A percentile compares a stretch with the other conserved stretches of the same genome.
These are phyloP conservation scores for Leucocoprinus sp. DNA, from an alignment of 768 basidiomycete species.

Conservation along the genomic window DNA sequence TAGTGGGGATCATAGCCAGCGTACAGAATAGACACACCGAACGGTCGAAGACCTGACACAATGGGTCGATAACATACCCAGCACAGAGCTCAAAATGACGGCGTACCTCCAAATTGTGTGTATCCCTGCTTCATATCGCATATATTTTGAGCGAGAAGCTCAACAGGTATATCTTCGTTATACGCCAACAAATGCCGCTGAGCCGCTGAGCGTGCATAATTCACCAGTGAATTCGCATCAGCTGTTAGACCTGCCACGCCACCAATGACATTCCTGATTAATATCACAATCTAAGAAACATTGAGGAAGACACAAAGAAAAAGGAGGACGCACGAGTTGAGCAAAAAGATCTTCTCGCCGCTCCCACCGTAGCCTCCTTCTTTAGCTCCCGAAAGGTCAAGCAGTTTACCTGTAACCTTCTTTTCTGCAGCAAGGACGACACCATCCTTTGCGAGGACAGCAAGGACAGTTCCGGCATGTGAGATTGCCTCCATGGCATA, in stretches of 20 bases:
- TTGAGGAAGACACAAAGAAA: background rate
- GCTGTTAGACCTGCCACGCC: constrained; percentile 96
- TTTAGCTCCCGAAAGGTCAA: constrained; percentile 82
- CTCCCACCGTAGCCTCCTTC: constrained; percentile 91
- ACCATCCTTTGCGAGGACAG: constrained; percentile 83
- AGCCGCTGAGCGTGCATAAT: constrained; percentile 86
- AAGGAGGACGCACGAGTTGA: constrained; percentile 66
- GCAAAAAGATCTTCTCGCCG: constrained; percentile 95
- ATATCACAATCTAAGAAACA: background rate
- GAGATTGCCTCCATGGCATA: constrained; percentile 99
- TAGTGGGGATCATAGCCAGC: constrained; percentile 97
- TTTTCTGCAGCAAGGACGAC: constrained; percentile 93
- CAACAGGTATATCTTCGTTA: constrained; percentile 97
- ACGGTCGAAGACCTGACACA: constrained; percentile 82
- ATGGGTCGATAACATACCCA: too few species aligned
- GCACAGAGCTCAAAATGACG: too few species aligned
- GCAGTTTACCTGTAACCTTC: constrained; percentile 95
- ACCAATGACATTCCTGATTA: constrained; percentile 79
- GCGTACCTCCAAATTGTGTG: constrained; percentile 88
- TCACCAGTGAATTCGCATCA: constrained; percentile 95
- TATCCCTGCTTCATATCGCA: constrained; percentile 99
- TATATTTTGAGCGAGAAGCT: constrained; percentile 85
- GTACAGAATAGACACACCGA: constrained; percentile 94
- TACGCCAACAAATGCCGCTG: constrained; percentile 84
- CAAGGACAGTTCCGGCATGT: constrained; percentile 89